These are phyloP conservation scores for Pleurotus tuber-regium DNA, from an alignment of 768 basidiomycete species.

Conservation along the genomic window DNA sequence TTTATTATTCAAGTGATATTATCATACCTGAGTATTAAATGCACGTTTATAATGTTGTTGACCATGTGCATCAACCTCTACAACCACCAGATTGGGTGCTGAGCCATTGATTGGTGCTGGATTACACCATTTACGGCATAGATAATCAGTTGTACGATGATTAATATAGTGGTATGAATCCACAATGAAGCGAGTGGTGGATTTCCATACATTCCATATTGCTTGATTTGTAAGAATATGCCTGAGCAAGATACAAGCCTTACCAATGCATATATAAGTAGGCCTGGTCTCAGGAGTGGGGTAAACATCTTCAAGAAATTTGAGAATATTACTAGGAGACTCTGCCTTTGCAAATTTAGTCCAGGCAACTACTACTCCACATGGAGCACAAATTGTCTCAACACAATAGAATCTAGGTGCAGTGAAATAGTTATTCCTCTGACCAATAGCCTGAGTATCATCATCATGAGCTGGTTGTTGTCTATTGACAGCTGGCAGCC, in stretches of 20 bases:
- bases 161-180: conserved; percentile 21
- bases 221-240: conserved; percentile 7
- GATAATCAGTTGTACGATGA: conserved; percentile 26
- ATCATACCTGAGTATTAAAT: conserved; percentile 5
- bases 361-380: conserved; percentile 24
- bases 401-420: conserved; percentile 3
- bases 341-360: conserved; percentile 25
- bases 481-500: neutral
- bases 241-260: conserved; percentile 11
- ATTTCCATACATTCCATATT: conserved; percentile 11
- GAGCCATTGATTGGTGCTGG: conserved; percentile 21
- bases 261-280: conserved; percentile 19
- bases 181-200: conserved; percentile 20
- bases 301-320: conserved; percentile 18
- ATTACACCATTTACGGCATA: conserved; percentile 29
- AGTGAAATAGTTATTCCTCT: conserved; percentile 1
- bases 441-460: conserved; percentile 19
- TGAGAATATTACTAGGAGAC: conserved; percentile 19
- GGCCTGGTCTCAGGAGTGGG: conserved; percentile 17
- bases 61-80: neutral
- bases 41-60: conserved; percentile 2
- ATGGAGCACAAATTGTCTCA: no score
- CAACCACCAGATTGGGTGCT: conserved; percentile 17
- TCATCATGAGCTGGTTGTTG: conserved; percentile 14
- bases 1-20: neutral